These are phyloP conservation scores for Fusarium papillatum DNA, from an alignment of 2,329 filamentous ascomycete species.

Conservation along the genomic window DNA sequence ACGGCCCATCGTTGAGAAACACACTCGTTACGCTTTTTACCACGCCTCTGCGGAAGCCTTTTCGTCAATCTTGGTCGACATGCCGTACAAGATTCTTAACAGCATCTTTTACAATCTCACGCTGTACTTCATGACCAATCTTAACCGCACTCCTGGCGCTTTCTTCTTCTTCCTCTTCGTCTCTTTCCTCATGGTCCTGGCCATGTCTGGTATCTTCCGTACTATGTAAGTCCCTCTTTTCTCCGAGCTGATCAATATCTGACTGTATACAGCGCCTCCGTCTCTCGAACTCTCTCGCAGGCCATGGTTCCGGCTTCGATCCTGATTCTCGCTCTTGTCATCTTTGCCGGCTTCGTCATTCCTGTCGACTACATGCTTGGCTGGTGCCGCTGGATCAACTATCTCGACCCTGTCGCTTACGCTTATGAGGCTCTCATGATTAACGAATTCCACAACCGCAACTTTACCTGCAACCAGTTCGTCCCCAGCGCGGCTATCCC, in stretches of 20 bases:
- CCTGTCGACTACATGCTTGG: conserved; percentile 65
- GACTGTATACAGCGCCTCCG: conserved; percentile 36
- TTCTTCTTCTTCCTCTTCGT: conserved; percentile 63
- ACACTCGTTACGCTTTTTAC: conserved; percentile 56
- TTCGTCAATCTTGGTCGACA: conserved; percentile 55
- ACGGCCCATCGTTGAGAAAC: conserved; percentile 55
- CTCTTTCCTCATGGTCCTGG: conserved; percentile 66
- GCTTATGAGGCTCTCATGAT: conserved; percentile 76
- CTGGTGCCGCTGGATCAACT: conserved; percentile 79
- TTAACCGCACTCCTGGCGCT: conserved; percentile 57
- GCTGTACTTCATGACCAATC: conserved; percentile 63
- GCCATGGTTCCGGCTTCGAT: conserved; percentile 58
- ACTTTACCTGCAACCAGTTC: conserved; percentile 41
- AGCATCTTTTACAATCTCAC: conserved; percentile 58
- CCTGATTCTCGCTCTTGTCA: conserved; percentile 49
- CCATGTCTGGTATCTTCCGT: conserved; percentile 75
- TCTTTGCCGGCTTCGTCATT: conserved; percentile 65
- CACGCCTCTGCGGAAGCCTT: conserved; percentile 52
- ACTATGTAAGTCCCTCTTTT: conserved; percentile 41
- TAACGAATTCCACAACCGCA: conserved; percentile 70
- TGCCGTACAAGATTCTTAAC: conserved; percentile 58
- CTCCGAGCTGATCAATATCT: too few relatives aligned
- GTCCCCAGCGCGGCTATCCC: conserved; percentile 42
- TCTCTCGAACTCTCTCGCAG: conserved; percentile 67
- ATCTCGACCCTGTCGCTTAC: conserved; percentile 75